A percentile compares a stretch with the other conserved stretches of the same genome.
Evolutionary conservation across 1,284 basidiomycete species (phyloP).

Genomic region (Leccinum solheimii): DNA sequence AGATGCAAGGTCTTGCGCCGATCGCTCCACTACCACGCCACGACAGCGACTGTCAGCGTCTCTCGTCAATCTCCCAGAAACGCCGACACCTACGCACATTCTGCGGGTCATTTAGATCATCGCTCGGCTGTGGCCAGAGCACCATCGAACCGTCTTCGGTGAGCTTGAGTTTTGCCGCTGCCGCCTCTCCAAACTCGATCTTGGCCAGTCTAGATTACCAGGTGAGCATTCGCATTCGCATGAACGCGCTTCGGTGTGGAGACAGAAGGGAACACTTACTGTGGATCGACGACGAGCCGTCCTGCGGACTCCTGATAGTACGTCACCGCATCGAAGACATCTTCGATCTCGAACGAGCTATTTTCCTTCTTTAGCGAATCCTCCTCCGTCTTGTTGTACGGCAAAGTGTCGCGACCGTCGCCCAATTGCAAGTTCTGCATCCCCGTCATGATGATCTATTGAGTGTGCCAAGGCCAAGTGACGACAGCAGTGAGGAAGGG

Average conservation of each 20-base stretch:
- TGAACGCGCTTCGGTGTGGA: background rate
- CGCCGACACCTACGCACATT: slow-evolving; percentile 39
- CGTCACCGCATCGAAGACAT: slow-evolving; percentile 42
- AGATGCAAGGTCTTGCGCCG: slow-evolving; percentile 47
- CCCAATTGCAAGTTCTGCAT: background rate
- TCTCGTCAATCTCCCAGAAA: background rate
- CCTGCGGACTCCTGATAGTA: slow-evolving; percentile 60
- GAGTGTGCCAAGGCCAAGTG: background rate
- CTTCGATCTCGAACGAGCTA: background rate
- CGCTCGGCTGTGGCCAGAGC: slow-evolving; percentile 56
- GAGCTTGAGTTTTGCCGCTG: slow-evolving; percentile 50
- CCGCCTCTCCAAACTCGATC: slow-evolving; percentile 48
- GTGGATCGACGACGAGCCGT: slow-evolving; percentile 61
- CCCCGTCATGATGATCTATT: background rate
- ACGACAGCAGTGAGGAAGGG: background rate
- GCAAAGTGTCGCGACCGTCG: background rate
- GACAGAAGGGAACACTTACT: slow-evolving; percentile 38
- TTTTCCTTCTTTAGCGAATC: background rate
- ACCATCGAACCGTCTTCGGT: slow-evolving; percentile 49
- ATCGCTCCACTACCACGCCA: slow-evolving; percentile 41
- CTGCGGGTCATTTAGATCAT: slow-evolving; percentile 56
- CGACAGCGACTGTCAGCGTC: background rate
- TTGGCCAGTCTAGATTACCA: slow-evolving; percentile 46
- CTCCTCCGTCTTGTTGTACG: background rate
- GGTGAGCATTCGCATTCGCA: background rate